Conservation (phyloP, 1,139 yeast species). For the Geotrichum australiense region DNA sequence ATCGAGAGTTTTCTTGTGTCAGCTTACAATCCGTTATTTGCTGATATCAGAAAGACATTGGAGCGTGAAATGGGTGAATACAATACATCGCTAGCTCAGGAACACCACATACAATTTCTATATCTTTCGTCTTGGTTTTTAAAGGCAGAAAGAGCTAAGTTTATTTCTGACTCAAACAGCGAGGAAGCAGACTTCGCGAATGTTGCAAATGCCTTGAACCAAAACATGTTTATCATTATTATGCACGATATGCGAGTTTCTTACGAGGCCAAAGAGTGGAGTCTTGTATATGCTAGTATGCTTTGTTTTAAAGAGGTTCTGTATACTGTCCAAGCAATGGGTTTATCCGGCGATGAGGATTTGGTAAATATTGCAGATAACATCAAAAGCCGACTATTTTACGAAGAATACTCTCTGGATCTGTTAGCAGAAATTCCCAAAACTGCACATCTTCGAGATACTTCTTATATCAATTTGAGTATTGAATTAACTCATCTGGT, state of each 20-base stretch:
- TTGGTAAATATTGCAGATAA: slow-evolving; percentile 45
- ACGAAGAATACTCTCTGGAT: slow-evolving; percentile 57
- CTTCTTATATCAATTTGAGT: slow-evolving; percentile 53
- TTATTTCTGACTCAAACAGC: slow-evolving; percentile 12
- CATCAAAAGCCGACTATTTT: slow-evolving; percentile 51
- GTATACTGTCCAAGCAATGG: slow-evolving; percentile 47
- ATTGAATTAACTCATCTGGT: slow-evolving; percentile 63
- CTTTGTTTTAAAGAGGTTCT: slow-evolving; percentile 62
- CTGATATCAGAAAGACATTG: slow-evolving; percentile 44
- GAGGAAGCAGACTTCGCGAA: slow-evolving; percentile 45
- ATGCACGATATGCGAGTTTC: slow-evolving; percentile 51
- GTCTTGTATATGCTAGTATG: slow-evolving; percentile 57
- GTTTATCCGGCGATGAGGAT: slow-evolving; percentile 35
- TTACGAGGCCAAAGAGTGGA: slow-evolving; percentile 31
- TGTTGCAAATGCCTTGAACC: slow-evolving; percentile 61
- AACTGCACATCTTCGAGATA: slow-evolving; percentile 58
- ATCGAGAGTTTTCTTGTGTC: slow-evolving; percentile 61
- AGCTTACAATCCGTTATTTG: slow-evolving; percentile 63
- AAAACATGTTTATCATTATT: slow-evolving; percentile 56
- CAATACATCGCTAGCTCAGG: slow-evolving; percentile 23
- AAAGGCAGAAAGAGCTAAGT: slow-evolving; percentile 30
- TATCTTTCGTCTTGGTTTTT: slow-evolving; percentile 68
- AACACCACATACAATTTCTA: slow-evolving; percentile 46
- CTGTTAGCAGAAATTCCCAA: slow-evolving; percentile 56
- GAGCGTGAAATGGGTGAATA: slow-evolving; percentile 38